Evolutionary conservation across 305 asterid species (phyloP), one percentile per base, ranked within the genome.

Genomic region (Fraxinus sp.): DNA sequence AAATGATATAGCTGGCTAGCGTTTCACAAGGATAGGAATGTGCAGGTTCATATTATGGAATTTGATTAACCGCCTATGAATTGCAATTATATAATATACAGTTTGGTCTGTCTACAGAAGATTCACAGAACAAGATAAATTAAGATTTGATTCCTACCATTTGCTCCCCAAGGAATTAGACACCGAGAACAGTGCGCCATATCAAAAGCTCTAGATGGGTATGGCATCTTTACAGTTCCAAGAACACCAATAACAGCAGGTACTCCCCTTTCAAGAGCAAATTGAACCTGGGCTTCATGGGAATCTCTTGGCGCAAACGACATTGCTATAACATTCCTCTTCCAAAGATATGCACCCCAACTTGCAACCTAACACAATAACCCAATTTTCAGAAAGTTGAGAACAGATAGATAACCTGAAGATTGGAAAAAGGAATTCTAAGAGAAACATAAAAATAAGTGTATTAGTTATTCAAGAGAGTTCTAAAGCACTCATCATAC

Each of bases 251-350:
- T 95, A 66, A 95, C 98, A 85, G 98, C 98, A 71, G 98, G 98
- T 62, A 95, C 97, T 80, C 98, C 98, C 85, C 98, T 91, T 91
- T 95, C 98, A 76, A 95, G 94, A 79, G 98, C 98, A 91, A 95
- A 95, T 82, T 95, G 98, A 84, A 95, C 98, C 86, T 95, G 98
- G 52, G 98, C 98, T 86, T 95, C 98, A 16, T 95, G 99, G 6
- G 99, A 95, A 88, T 95, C 99, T 86, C 99, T 87, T 52, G 99
- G 99, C n/a, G 99, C 99, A 89, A 95, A 95, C 81, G 99, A 95
- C 99, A 95, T 95, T 13, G 98, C 91, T 68, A 95, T 81, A 28
- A 95, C 99, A 83, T 93, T 93, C 81, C 87, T 91, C 86, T 93
- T 92, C 99, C 98, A 94, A 26, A 95, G 92, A 88, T 95, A 95